phyloP scores from a whole-genome alignment of 75 land plant species.

The Selaginella moellendorffii region DNA sequence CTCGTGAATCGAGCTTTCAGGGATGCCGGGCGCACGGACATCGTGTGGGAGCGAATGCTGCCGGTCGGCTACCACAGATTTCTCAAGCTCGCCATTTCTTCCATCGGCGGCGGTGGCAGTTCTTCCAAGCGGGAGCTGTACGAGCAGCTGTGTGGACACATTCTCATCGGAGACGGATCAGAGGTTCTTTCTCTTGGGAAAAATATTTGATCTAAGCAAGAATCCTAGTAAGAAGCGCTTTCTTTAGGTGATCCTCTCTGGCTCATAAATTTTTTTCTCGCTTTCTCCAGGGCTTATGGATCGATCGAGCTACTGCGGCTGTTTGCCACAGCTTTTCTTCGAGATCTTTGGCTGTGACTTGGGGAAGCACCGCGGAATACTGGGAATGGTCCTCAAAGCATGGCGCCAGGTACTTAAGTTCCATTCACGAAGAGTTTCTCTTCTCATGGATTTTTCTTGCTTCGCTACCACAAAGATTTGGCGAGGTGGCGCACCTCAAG shows the following conservation, averaged over 20 bases:
- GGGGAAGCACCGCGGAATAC: conserved; percentile 6
- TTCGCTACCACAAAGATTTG: no score
- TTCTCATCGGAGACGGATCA: background rate
- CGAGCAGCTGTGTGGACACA: conserved; percentile 6
- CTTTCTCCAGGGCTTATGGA: conserved; percentile 1
- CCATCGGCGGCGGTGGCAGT: background rate
- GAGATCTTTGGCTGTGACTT: conserved; percentile 6
- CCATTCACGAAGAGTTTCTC: no score
- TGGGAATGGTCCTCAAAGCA: background rate
- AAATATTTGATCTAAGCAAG: no score
- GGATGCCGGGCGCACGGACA: background rate
- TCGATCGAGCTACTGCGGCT: background rate
- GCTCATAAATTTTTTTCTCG: no score
- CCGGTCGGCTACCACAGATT: background rate
- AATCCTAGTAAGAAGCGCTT: no score
- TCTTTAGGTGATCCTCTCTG: no score
- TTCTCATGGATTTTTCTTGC: no score
- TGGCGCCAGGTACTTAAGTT: conserved; percentile 3
- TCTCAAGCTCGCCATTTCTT: background rate
- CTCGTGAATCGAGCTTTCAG: background rate
- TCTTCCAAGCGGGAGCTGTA: conserved; percentile 12
- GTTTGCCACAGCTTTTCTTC: conserved; percentile 3
- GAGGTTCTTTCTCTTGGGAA: conserved; percentile 13
- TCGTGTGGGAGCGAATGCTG: background rate
- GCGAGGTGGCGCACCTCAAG: conserved; percentile 52